Base-by-base conservation (phyloP, 768 basidiomycete genomes). In the Lactarius akahatsu region DNA sequence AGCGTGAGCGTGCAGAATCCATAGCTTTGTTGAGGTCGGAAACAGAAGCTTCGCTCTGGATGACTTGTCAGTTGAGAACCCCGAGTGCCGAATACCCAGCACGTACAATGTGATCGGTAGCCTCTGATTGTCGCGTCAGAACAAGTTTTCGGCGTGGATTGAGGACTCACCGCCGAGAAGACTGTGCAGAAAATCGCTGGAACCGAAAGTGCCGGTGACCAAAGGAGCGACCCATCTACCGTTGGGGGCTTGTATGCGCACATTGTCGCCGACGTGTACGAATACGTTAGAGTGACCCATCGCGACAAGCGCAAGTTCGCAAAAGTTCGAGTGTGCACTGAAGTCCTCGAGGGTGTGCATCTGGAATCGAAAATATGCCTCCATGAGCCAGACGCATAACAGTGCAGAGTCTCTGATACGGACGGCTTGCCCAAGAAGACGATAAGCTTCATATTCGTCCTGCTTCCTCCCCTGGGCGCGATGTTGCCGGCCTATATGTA, bases 271-370 rank as follows among this genome's bases (percentile, higher is more conserved):
- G 38, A 96, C 91, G 71, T 98, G 95, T 34, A 85, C 75, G 77
- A 97, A 98, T 3, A 96, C 88, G 52, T 93, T 79, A 0, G 75
- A 69, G 74, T 94, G 80, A 0, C 95, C 96, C 78, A 94, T 79
- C 0, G 82, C 80, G 41, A 89, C 84, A 15, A 98, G 83, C 0
- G 86, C 81, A 11, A 96, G 80, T 76, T 97, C 94, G 79, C 90
- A 92, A 74, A 91, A 96, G 78, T 96, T 92, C 62, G 89, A 90
- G 74, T 97, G 95, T 0, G 94, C 92, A 3, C 92, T 79, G 74
- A 91, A 95, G 73, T 97, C 93, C 74, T 95, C 93, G 6, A 91
- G 82, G 1, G 89, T 91, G 69, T 92, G 91, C 11, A 91, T 78
- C 89, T 90, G 68, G n/a, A 62, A 52, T 23, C 13, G 11, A 28